These are phyloP conservation scores for Fusarium sp. DNA, from an alignment of 2,329 filamentous ascomycete species.

Conservation along the genomic window DNA sequence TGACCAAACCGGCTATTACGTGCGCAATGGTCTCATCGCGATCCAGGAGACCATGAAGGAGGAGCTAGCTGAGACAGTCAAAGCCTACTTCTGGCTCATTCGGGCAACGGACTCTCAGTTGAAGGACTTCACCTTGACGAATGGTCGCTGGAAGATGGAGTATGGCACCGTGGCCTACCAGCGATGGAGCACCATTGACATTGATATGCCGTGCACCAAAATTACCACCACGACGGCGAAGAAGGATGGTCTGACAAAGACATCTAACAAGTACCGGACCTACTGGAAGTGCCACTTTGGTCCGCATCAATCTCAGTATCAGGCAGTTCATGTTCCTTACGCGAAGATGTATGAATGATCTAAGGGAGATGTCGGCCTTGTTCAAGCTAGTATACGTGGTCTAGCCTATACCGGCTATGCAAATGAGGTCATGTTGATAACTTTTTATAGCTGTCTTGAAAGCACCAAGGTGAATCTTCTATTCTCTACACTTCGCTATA, in stretches of 20 bases:
- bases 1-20: background rate
- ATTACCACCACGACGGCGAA: background rate
- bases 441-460: background rate
- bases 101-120: background rate
- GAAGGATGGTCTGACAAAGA: background rate
- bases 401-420: background rate
- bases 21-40: background rate
- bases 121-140: background rate
- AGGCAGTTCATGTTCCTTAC: background rate
- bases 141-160: background rate
- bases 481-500: accelerated
- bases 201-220: background rate
- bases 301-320: background rate
- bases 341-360: background rate
- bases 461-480: background rate
- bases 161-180: background rate
- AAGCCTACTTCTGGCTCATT: background rate
- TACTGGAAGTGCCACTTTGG: background rate
- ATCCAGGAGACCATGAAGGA: background rate
- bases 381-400: too few species aligned
- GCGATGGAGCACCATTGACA: background rate
- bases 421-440: background rate
- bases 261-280: background rate
- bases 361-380: too few species aligned
- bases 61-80: background rate